Base-by-base conservation (phyloP, 177 flowering plant genomes). In the Tripterygium wilfordii region DNA sequence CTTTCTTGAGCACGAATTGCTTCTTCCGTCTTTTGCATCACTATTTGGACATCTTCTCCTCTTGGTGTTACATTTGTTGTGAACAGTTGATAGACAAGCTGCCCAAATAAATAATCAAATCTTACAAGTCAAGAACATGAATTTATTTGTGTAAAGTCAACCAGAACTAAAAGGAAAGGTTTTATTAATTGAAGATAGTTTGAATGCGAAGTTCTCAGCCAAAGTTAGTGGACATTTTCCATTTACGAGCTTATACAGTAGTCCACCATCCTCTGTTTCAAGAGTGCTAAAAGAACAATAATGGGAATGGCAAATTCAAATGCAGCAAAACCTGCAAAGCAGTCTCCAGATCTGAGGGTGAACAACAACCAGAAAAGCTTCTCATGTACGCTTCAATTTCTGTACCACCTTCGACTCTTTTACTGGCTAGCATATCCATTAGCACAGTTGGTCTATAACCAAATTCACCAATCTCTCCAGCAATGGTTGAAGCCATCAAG, bases 21-120 rank as follows among this genome's bases (percentile, higher is more conserved):
- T 74, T 85, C 98, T 74, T 87, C 84, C 2, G 95, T 78, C 98
- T 87, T 91, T 69, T 91, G 92, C 95, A 87, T 87, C 54, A 87
- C 96, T 52, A 83, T 69, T 64, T 77, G 80, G 35, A 91, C 88
- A 57, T 91, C 92, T 59, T 88, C 94, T 55, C 79, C 96, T 58
- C 81, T 77, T 25, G 96, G 96, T 58, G 60, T 67, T 29, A 85
- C 80, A 42, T 72, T 70, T 32, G 95, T 85, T 27, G 83, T 80
- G 56, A 91, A 87, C 20, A 91, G 77, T 63, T 88, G 98, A 70
- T 91, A 91, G 21, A 91, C 82, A 67, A 91, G 94, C 98, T 91
- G 80, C 69, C n/a, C n/a, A n/a, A n/a, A n/a, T n/a, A n/a, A n/a
- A 10, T 31, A 15, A 19, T 10, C 22, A 21, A 7, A 16, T 13